Percentiles rank a stretch among this genome's conserved stretches.
These are phyloP conservation scores for Xylaria sp. DNA, from an alignment of 2,329 filamentous ascomycete genomes.

Conservation along the genomic window DNA sequence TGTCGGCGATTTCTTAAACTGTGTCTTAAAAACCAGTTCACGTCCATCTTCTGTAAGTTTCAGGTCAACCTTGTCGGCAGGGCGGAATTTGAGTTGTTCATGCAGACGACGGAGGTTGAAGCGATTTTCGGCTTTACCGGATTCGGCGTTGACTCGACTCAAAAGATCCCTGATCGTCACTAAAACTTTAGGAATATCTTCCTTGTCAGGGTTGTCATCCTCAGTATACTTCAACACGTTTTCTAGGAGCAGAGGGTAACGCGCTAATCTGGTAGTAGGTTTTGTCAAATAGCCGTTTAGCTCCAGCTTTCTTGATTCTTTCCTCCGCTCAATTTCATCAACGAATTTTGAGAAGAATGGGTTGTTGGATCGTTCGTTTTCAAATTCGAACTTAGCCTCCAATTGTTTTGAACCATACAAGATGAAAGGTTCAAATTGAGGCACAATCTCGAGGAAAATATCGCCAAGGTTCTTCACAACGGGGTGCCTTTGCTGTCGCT, in stretches of 20 bases:
- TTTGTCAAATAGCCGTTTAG: conserved; percentile 98
- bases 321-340: conserved; percentile 93
- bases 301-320: conserved; percentile 96
- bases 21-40: conserved; percentile 93
- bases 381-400: conserved; percentile 97
- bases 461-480: conserved; percentile 92
- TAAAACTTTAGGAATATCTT: conserved; percentile 91
- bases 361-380: conserved; percentile 92
- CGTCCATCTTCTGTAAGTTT: conserved; percentile 94
- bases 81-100: conserved; percentile 88
- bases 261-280: conserved; percentile 91
- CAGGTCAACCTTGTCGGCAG: conserved; percentile 90
- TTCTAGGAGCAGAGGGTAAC: conserved; percentile 92
- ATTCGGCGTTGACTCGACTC: conserved; percentile 90
- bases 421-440: conserved; percentile 95
- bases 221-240: conserved; percentile 92
- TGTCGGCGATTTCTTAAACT: conserved; percentile 89
- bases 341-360: conserved; percentile 88
- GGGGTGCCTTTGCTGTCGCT: conserved; percentile 87
- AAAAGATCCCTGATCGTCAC: conserved; percentile 87
- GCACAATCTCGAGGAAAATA: conserved; percentile 91
- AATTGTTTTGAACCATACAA: conserved; percentile 95
- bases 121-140: conserved; percentile 95
- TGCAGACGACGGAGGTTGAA: conserved; percentile 95
- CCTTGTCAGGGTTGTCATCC: conserved; percentile 87